phyloP scores from a whole-genome alignment of 2,329 filamentous ascomycete species.

The Penicillium sp. region DNA sequence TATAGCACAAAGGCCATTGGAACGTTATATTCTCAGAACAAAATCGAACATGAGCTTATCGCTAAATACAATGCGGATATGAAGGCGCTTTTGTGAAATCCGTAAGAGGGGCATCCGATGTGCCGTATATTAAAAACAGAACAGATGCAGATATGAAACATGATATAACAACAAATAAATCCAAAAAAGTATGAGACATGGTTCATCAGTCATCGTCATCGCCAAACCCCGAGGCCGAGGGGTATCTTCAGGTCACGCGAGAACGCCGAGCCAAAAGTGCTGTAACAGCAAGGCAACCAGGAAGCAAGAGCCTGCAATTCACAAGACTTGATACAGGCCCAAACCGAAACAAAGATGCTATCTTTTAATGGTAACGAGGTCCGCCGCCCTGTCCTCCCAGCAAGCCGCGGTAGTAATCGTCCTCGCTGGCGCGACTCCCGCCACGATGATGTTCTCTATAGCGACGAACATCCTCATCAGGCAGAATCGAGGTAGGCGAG shows the following conservation, averaged over 20 bases:
- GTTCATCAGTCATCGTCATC: constrained; percentile 18
- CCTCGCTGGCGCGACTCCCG: constrained; percentile 35
- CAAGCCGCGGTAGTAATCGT: constrained; percentile 44
- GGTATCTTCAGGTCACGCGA: constrained; percentile 25
- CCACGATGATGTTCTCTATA: constrained; percentile 31
- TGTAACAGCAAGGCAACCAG: background rate
- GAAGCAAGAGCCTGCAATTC: background rate
- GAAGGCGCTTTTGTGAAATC: background rate
- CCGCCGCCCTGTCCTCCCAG: constrained; percentile 34
- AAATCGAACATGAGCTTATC: background rate
- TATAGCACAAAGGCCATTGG: background rate
- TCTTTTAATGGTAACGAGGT: constrained; percentile 29
- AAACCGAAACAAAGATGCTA: constrained; percentile 1
- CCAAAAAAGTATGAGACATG: background rate
- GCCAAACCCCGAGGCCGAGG: constrained; percentile 15
- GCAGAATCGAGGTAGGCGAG: constrained; percentile 23
- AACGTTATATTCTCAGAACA: background rate
- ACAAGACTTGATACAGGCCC: background rate
- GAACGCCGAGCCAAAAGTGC: constrained; percentile 17
- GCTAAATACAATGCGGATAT: background rate
- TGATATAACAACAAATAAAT: background rate
- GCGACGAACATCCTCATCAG: constrained; percentile 30
- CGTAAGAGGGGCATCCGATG: background rate
- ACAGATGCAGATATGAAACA: background rate
- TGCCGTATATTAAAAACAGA: background rate